Percentiles rank a stretch among this genome's conserved stretches.
Evolutionary conservation across 2,329 filamentous ascomycete genomes (phyloP).

Genomic region (Penicillium sp.): DNA sequence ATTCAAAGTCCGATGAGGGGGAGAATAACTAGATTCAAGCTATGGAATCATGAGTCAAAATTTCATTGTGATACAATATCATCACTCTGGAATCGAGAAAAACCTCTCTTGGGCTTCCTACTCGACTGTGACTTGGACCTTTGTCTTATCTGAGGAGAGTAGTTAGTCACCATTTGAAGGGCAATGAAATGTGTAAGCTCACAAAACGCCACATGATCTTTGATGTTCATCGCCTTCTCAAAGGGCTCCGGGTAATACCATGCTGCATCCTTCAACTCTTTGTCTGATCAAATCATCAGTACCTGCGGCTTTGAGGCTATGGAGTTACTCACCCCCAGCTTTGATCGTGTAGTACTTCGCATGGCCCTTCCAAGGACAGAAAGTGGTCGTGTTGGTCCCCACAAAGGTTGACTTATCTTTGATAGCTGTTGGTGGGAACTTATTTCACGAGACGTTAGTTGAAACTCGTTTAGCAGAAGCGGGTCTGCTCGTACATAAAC

Average conservation of each 20-base stretch:
- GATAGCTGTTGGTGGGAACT: conserved; percentile 49
- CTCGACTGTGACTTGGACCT: conserved; percentile 5
- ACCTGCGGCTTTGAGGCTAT: background rate
- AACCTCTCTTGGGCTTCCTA: background rate
- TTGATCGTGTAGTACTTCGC: conserved; percentile 58
- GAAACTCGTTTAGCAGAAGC: too few species aligned
- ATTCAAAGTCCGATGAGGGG: conserved; percentile 10
- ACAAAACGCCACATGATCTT: conserved; percentile 59
- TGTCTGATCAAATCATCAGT: conserved; percentile 31
- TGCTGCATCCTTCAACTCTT: conserved; percentile 52
- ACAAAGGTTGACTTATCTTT: conserved; percentile 45
- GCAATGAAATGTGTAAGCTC: conserved; percentile 26
- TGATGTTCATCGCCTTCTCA: conserved; percentile 51
- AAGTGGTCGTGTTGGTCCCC: conserved; percentile 48
- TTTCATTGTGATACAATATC: background rate
- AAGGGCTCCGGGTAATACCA: conserved; percentile 59
- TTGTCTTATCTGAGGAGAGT: background rate
- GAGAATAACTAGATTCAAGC: background rate
- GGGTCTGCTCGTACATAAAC: conserved; percentile 45
- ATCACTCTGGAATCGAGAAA: background rate
- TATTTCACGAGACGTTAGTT: background rate
- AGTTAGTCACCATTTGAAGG: background rate
- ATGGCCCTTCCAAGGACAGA: conserved; percentile 58
- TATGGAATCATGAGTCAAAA: background rate
- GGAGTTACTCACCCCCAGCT: conserved; percentile 41